Evolutionary conservation across 352 stramenopile species (phyloP), one percentile per base, ranked within the genome.

Genomic region (Pythium phragmiticola): DNA sequence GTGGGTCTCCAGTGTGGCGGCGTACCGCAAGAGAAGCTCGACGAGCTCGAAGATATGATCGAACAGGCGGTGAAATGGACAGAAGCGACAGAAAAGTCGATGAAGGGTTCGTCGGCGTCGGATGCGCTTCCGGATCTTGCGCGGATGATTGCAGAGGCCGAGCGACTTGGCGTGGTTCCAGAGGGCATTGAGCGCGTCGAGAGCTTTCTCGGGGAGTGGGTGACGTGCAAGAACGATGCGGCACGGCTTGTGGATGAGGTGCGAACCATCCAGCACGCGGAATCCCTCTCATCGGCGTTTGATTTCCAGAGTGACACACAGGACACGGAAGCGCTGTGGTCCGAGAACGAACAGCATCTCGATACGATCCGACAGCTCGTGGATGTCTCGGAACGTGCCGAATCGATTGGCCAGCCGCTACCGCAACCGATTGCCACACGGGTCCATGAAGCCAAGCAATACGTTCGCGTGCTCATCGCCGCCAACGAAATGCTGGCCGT

Each of bases 401-500:
- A 61, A 48, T 36, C 52, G 19, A 19, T 65, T 6, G 63, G 63
- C 5, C 63, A 70, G 21, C 63, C 56, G 1, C 57, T 70, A 4
- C 63, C 63, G 9, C 41, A 34, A 1, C 30, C 60, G 7, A 36
- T 70, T 16, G 41, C 49, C 11, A 46, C 60, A 2, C 41, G 33
- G 2, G 16, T 67, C 4, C 46, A 64, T 34, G 39, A 50, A 2
- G 58, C 53, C 2, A 72, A 66, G 33, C 55, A 72, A 17, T 72
- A 59, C 52, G 39, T 72, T 6, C 58, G 57, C 28, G 48, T 72
- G 5, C 49, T 72, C 1, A 64, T 72, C 21, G 59, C 58, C 0
- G 59, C 52, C 0, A 72, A 66, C 59, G 65, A 72, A 37, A 72
- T 72, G 65, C 34, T 72, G 4, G 65, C 59, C 17, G 55, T 63